Evolutionary conservation across 2,329 filamentous ascomycete species (phyloP).

Genomic region (Pseudocercospora musae): DNA sequence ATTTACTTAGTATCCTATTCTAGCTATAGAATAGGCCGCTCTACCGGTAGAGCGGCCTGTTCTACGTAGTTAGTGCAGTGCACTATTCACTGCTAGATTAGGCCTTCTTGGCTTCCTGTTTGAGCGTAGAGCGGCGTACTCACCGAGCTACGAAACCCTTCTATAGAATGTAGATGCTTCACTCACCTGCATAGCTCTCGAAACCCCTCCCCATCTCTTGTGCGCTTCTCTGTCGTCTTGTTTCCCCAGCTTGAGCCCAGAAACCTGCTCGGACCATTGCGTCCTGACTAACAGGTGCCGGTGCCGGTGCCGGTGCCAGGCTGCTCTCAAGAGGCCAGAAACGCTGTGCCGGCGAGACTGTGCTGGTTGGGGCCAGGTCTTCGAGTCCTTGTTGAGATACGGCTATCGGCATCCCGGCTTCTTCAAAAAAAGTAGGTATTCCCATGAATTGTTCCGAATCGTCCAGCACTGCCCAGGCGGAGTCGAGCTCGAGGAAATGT

Average conservation of each 20-base stretch:
- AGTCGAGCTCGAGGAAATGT: too few relatives aligned
- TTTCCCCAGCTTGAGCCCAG: neutral
- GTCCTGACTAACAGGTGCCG: neutral
- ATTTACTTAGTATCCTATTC: neutral
- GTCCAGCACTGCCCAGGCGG: too few relatives aligned
- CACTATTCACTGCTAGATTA: neutral
- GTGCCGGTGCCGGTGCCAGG: too few relatives aligned
- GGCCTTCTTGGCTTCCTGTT: neutral
- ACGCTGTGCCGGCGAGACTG: too few relatives aligned
- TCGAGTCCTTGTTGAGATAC: too few relatives aligned
- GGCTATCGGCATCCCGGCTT: too few relatives aligned
- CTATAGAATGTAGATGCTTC: neutral
- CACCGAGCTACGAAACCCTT: neutral
- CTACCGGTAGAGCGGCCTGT: neutral
- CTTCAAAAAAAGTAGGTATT: too few relatives aligned
- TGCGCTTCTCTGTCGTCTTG: neutral
- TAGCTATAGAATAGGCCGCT: neutral
- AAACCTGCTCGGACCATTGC: neutral
- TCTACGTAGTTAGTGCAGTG: neutral
- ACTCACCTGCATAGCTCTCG: neutral
- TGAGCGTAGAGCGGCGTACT: neutral
- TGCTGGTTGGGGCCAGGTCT: too few relatives aligned
- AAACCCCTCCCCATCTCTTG: neutral
- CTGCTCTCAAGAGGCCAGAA: too few relatives aligned
- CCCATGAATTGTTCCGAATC: too few relatives aligned